phyloP scores from a whole-genome alignment of 495 filamentous ascomycete species.

The Clavariopsis aquatica region DNA sequence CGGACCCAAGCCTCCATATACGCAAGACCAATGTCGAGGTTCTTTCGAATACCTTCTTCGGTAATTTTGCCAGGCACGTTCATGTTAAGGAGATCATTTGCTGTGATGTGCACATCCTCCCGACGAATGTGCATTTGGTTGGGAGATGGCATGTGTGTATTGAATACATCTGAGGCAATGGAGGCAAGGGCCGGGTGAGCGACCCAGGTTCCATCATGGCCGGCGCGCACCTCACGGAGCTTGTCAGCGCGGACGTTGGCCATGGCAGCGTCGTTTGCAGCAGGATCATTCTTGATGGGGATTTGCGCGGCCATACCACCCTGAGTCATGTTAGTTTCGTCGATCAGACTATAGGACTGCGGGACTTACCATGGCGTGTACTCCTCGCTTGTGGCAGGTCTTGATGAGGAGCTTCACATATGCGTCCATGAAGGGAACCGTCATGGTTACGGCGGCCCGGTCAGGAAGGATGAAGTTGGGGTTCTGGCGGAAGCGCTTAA shows the following conservation, averaged over 20 bases:
- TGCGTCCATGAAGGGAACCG: slow-evolving; percentile 97
- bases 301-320: slow-evolving; percentile 99
- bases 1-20: slow-evolving; percentile 99
- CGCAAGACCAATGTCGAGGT: slow-evolving; percentile 91
- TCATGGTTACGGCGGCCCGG: slow-evolving; percentile 91
- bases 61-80: slow-evolving; percentile 93
- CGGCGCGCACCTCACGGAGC: slow-evolving; percentile 90
- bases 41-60: slow-evolving; percentile 96
- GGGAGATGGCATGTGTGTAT: slow-evolving; percentile 97
- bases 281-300: slow-evolving; percentile 90
- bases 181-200: slow-evolving; percentile 89
- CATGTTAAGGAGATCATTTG: slow-evolving; percentile 96
- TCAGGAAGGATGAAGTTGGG: slow-evolving; percentile 91
- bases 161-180: slow-evolving; percentile 94
- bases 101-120: slow-evolving; percentile 83
- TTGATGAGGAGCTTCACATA: slow-evolving; percentile 96
- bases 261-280: slow-evolving; percentile 93
- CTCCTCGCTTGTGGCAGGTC: slow-evolving; percentile 92
- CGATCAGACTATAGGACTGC: too few species aligned
- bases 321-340: too few species aligned
- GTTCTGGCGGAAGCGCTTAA: slow-evolving; percentile 99
- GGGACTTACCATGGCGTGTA: slow-evolving; percentile 78
- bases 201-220: slow-evolving; percentile 97
- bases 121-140: slow-evolving; percentile 92
- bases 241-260: slow-evolving; percentile 91